phyloP scores from a whole-genome alignment of 2,329 filamentous ascomycete genomes.

The Leptosphaerulina australis region DNA sequence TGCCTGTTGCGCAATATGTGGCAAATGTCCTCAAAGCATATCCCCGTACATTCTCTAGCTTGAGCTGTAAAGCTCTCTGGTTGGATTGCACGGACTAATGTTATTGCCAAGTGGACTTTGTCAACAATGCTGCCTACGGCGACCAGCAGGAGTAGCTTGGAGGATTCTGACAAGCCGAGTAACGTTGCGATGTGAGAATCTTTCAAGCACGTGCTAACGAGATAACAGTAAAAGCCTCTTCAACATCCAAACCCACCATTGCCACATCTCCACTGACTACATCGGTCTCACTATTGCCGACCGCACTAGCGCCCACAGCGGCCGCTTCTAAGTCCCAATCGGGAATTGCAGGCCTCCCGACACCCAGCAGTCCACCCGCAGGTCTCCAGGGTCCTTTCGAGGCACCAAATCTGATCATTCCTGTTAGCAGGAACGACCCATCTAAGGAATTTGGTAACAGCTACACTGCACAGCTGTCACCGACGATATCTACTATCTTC shows the following conservation, averaged over 20 bases:
- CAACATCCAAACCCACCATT: slow-evolving; percentile 22
- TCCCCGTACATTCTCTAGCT: slow-evolving; percentile 19
- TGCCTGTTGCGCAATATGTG: slow-evolving; percentile 19
- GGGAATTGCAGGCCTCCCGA: slow-evolving; percentile 11
- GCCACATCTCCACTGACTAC: slow-evolving; percentile 13
- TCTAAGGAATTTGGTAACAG: slow-evolving; percentile 49
- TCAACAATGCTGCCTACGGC: slow-evolving; percentile 3
- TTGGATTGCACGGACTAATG: slow-evolving; percentile 39
- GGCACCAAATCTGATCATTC: slow-evolving; percentile 48
- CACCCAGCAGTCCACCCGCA: slow-evolving; percentile 26
- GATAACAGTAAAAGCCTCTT: slow-evolving; percentile 1
- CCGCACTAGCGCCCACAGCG: not conserved
- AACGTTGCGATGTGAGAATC: not conserved
- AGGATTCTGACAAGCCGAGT: slow-evolving; percentile 2
- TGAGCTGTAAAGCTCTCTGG: slow-evolving; percentile 20
- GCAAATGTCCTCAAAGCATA: slow-evolving; percentile 15
- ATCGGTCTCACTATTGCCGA: slow-evolving; percentile 7
- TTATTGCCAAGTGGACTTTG: slow-evolving; percentile 26
- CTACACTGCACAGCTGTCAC: slow-evolving; percentile 50
- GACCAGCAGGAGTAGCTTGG: slow-evolving; percentile 21
- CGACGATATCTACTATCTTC: slow-evolving; percentile 51
- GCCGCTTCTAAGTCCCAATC: not conserved
- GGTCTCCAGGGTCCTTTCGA: slow-evolving; percentile 44
- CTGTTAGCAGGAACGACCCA: slow-evolving; percentile 47
- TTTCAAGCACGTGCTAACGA: not conserved